phyloP scores from a whole-genome alignment of 257 asterid species.

The Solanum paucissectum region DNA sequence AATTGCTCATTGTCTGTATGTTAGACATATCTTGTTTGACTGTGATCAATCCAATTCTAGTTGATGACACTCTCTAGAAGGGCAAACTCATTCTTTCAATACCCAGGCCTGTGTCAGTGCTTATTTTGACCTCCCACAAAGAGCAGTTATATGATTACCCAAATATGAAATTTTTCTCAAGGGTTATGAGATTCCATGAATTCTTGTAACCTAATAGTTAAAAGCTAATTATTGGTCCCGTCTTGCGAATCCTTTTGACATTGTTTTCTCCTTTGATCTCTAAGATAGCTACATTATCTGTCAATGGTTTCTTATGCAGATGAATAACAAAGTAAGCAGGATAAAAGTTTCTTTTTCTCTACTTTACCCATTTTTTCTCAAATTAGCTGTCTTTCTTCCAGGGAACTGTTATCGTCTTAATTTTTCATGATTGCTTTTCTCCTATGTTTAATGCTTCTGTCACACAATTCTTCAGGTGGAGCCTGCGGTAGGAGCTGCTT shows the following conservation, averaged over 20 bases:
- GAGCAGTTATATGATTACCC: neutral
- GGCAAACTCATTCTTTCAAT: neutral
- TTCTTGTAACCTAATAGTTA: neutral
- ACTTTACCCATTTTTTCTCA: neutral
- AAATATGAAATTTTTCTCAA: neutral
- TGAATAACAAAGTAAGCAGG: neutral
- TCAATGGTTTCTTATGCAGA: neutral
- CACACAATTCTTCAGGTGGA: constrained; percentile 38
- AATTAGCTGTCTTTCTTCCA: neutral
- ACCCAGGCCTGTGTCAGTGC: neutral
- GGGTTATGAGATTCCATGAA: neutral
- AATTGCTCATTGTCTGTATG: neutral
- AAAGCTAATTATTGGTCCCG: neutral
- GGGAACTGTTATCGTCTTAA: neutral
- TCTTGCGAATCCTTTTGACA: neutral
- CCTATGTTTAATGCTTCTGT: neutral
- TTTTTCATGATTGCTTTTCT: neutral
- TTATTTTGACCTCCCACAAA: neutral
- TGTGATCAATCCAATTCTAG: neutral
- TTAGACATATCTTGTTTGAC: neutral
- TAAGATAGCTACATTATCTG: neutral
- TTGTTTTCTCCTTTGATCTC: neutral
- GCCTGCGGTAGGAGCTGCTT: constrained; percentile 93
- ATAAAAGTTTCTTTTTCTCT: neutral
- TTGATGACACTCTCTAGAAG: neutral